Evolutionary conservation across 2,329 filamentous ascomycete genomes (phyloP), one percentile per base, ranked within the genome.

Genomic region (Exophiala xenobiotica): DNA sequence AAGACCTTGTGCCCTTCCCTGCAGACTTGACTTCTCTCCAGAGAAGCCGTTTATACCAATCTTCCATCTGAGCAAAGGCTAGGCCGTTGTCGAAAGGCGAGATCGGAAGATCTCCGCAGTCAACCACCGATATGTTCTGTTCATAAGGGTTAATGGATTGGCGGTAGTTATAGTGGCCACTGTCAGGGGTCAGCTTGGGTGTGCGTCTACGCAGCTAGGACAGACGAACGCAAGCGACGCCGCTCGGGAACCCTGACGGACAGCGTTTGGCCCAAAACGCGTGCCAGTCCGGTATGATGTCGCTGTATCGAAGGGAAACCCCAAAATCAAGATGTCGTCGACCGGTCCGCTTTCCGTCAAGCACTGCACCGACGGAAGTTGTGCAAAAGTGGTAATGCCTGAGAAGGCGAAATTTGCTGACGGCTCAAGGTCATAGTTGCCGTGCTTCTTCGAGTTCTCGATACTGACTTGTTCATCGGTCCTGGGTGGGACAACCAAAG

Each of bases 31-130:
- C 33, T 27, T 49, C 50, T 16, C 45, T 20, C 39, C 31, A 49
- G 23, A 53, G 16, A 11, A 49, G 29, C 33, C 39, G 22, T 12
- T 53, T 53, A 29, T 53, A 49, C 46, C 31, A 45, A 1, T 49
- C 24, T 19, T 49, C 51, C 39, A 53, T 45, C 31, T 45, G 46
- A 9, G 29, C 39, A 24, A 53, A 49, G 8, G 45, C 46, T 3
- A 49, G 24, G 16, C 33, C 51, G 20, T 53, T 53, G 16, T 53
- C 51, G 24, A 45, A 53, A n/a, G 51, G 46, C 1, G 51, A 45
- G 8, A 53, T 45, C 26, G 51, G 51, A 3, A 53, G 14, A 26
- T 53, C 51, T n/a, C 51, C 51, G 40, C 51, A 53, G 14, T 53
- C 51, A n/a, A 53, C 40, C 4, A 53, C 20, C 18, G 44, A 48